Evolutionary conservation across 2,329 filamentous ascomycete species (phyloP), one percentile per base, ranked within the genome.

Genomic region (Colletotrichum karsti): DNA sequence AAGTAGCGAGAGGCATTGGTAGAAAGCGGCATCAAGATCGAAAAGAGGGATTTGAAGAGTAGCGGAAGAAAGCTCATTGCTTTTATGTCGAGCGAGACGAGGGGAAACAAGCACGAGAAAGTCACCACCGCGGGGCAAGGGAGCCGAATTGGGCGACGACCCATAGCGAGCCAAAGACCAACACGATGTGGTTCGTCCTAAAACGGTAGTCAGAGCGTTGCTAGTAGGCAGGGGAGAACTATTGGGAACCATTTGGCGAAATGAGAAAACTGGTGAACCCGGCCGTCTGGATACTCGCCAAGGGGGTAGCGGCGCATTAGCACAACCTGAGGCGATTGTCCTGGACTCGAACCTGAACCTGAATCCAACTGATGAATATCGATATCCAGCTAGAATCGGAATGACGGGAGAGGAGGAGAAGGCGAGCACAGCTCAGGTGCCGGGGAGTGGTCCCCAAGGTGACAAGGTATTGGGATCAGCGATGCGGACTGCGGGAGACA

Each of bases 181-280:
- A 30, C 13, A 39, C 53, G 39, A 59, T 58, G 50, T 46, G 44
- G 60, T 24, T 22, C 24, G 30, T 26, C 65, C 60, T 37, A 50
- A 63, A 53, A 48, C 24, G 65, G 65, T 53, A 65, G 53, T 46
- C 33, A 46, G 44, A 46, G 60, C 53, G 61, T 65, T 68, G 20
- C 53, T 65, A 68, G 60, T n/a, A 51, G 59, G 60, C 22, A 51
- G 59, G 60, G 65, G 59, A 59, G 46, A 18, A 54, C 57, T 59
- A 65, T 64, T 65, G 60, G 63, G 37, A 24, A 50, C 39, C 28
- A 48, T 65, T 68, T 68, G 65, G 65, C 65, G 65, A 68, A 63
- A 68, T 68, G 65, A 68, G 39, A 28, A 12, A 56, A 53, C 46
- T 59, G 60, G 15, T 30, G 41, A 64, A 22, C 65, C 65, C 46